These are phyloP conservation scores for Xylariomycetidae sp. DNA, from an alignment of 2,329 filamentous ascomycete genomes.

Conservation along the genomic window DNA sequence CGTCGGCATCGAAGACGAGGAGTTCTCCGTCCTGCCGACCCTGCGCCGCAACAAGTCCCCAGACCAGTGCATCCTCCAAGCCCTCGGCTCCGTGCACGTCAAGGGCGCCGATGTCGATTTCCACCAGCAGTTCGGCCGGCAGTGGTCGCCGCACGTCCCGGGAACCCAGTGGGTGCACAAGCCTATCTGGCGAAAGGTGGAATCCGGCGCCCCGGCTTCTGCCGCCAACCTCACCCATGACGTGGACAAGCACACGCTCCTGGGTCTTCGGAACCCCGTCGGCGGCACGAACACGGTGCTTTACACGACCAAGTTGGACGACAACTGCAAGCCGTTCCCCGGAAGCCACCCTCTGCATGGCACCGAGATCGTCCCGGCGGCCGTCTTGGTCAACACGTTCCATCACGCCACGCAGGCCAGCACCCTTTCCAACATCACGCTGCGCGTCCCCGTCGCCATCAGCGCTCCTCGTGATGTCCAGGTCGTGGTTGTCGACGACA, in stretches of 20 bases:
- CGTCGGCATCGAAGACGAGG: slow-evolving; percentile 20
- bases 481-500: slow-evolving; percentile 25
- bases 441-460: slow-evolving; percentile 31
- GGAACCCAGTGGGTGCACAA: slow-evolving; percentile 15
- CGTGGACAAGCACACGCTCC: slow-evolving; percentile 28
- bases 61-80: slow-evolving; percentile 2
- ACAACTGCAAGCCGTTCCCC: slow-evolving; percentile 34
- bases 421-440: slow-evolving; percentile 25
- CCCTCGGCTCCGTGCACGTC: slow-evolving; percentile 2
- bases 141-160: slow-evolving; percentile 12
- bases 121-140: slow-evolving; percentile 3
- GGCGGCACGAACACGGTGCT: slow-evolving; percentile 23
- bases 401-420: slow-evolving; percentile 25
- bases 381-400: slow-evolving; percentile 32
- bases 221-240: slow-evolving; percentile 19
- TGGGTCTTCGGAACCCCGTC: slow-evolving; percentile 25
- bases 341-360: slow-evolving; percentile 31
- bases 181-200: slow-evolving; percentile 21
- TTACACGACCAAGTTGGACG: slow-evolving; percentile 30
- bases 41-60: slow-evolving; percentile 24
- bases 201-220: slow-evolving; percentile 2
- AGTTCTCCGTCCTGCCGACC: slow-evolving; percentile 25
- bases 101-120: slow-evolving; percentile 4
- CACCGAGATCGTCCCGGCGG: slow-evolving; percentile 37
- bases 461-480: slow-evolving; percentile 30